These are phyloP conservation scores for Boletus tylopilopsis DNA, from an alignment of 768 basidiomycete genomes.

Conservation along the genomic window DNA sequence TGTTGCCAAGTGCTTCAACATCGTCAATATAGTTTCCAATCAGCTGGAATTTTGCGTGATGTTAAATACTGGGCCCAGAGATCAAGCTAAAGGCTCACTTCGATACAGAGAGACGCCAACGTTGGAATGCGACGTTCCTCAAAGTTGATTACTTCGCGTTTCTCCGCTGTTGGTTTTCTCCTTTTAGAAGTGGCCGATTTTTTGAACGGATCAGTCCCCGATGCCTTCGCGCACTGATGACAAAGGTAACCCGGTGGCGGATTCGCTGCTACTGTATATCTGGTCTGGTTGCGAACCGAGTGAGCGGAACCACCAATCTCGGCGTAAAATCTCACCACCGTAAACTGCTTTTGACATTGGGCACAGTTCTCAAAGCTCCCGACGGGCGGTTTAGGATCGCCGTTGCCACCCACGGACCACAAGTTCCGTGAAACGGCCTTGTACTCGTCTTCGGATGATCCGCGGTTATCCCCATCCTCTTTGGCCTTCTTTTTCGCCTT, in stretches of 20 bases:
- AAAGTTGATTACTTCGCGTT: constrained; percentile 61
- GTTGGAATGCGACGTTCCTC: constrained; percentile 68
- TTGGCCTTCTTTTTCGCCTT: constrained; percentile 40
- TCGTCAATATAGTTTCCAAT: constrained; percentile 86
- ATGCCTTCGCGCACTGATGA: constrained; percentile 74
- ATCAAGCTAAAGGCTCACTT: constrained; percentile 38
- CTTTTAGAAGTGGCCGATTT: constrained; percentile 61
- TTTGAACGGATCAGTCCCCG: constrained; percentile 84
- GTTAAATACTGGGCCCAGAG: not conserved
- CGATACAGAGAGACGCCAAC: constrained; percentile 77
- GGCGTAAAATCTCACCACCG: constrained; percentile 61
- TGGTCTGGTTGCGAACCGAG: constrained; percentile 49
- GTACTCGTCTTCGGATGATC: constrained; percentile 64
- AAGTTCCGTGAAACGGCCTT: constrained; percentile 55
- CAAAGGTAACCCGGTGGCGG: constrained; percentile 79
- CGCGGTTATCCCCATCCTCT: constrained; percentile 45
- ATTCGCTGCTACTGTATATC: constrained; percentile 76
- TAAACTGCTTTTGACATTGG: constrained; percentile 79
- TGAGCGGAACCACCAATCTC: not conserved
- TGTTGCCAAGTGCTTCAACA: constrained; percentile 84
- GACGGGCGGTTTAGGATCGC: constrained; percentile 53
- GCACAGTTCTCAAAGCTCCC: constrained; percentile 83
- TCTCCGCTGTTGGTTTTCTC: constrained; percentile 61
- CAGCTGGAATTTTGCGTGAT: constrained; percentile 42
- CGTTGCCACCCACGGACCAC: constrained; percentile 31